A percentile compares a stretch with the other conserved stretches of the same genome.
Evolutionary conservation across 345 rosid genomes (phyloP).

Genomic region (Anastatica hierochuntica): DNA sequence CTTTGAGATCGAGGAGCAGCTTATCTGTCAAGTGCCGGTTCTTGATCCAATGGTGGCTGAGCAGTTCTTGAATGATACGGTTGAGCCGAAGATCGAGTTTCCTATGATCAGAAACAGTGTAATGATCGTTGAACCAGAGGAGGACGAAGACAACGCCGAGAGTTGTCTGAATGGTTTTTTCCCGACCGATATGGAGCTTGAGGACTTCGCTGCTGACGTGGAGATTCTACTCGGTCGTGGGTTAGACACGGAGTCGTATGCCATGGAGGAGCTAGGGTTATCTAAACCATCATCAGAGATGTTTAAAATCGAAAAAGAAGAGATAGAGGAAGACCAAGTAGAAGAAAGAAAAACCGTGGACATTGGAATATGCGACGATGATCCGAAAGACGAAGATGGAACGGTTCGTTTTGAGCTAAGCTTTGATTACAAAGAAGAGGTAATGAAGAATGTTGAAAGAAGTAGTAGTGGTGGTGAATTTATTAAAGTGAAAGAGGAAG

Average conservation of each 20-base stretch:
- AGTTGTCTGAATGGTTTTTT: slow-evolving; percentile 38
- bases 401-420: slow-evolving; percentile 54
- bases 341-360: background rate
- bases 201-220: slow-evolving; percentile 80
- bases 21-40: slow-evolving; percentile 78
- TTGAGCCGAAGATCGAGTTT: slow-evolving; percentile 21
- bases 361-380: slow-evolving; percentile 16
- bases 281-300: slow-evolving; percentile 11
- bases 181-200: slow-evolving; percentile 78
- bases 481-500: slow-evolving; percentile 26
- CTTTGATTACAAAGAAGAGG: slow-evolving; percentile 51
- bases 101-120: slow-evolving; percentile 7
- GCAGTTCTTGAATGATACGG: slow-evolving; percentile 25
- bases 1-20: slow-evolving; percentile 51
- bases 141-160: slow-evolving; percentile 17
- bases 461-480: slow-evolving; percentile 11
- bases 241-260: slow-evolving; percentile 50
- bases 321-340: slow-evolving; percentile 1
- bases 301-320: slow-evolving; percentile 47
- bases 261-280: slow-evolving; percentile 69
- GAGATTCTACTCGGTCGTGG: slow-evolving; percentile 76
- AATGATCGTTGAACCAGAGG: background rate
- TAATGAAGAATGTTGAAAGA: slow-evolving; percentile 29
- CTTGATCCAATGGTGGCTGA: slow-evolving; percentile 54
- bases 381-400: slow-evolving; percentile 28